A percentile compares a stretch with the other conserved stretches of the same genome.
Conservation (phyloP, 495 filamentous ascomycete genomes). For the Penicillium manginii region DNA sequence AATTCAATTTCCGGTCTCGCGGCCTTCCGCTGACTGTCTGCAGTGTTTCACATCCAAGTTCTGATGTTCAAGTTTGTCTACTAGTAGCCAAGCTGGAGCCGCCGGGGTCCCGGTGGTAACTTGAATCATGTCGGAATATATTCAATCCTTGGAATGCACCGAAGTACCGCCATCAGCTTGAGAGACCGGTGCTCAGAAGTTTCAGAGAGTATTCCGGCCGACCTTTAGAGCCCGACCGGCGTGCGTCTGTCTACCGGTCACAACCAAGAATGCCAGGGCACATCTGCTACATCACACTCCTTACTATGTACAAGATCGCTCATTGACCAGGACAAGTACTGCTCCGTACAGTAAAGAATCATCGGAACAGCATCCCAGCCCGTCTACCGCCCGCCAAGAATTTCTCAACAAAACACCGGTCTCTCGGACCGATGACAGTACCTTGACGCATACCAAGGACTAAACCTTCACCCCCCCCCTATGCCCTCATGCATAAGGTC, state of each 20-base stretch:
- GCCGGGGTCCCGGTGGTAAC: background rate
- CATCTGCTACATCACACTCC: background rate
- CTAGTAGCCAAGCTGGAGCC: background rate
- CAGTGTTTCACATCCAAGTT: background rate
- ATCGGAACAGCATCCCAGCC: background rate
- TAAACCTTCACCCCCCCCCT: too few species aligned
- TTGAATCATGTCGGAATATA: background rate
- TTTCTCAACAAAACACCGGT: background rate
- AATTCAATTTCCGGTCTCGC: too few species aligned
- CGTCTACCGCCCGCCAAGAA: background rate
- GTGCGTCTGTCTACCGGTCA: background rate
- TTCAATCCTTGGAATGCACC: slow-evolving; percentile 1
- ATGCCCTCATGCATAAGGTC: background rate
- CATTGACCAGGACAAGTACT: background rate
- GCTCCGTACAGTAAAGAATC: background rate
- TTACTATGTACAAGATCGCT: background rate
- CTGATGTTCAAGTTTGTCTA: background rate
- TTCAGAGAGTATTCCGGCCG: background rate
- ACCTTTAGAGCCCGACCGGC: too few species aligned
- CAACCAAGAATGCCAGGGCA: background rate
- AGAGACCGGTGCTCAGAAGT: background rate
- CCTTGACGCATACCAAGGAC: too few species aligned
- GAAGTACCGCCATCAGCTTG: background rate
- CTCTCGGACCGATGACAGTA: background rate
- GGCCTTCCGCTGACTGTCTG: background rate